Conservation (phyloP, 805 yeast species). For the Grigorovia yakushimaensis region DNA sequence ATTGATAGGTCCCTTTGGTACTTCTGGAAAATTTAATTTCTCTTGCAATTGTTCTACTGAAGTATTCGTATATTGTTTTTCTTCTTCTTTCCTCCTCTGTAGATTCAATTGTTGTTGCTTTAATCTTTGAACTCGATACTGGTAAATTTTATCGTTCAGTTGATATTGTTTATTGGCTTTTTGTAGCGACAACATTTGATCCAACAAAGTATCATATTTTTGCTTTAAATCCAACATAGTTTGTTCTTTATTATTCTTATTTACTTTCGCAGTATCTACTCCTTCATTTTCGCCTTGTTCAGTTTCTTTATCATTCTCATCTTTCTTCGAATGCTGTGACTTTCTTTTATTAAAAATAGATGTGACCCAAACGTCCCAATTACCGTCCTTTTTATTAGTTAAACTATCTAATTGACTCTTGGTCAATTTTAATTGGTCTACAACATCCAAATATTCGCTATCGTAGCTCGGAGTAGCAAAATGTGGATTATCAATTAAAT, state of each 20-base stretch:
- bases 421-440: conserved; percentile 11
- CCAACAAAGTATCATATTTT: conserved; percentile 14
- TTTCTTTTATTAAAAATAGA: conserved; percentile 16
- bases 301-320: background rate
- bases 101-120: conserved; percentile 6
- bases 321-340: background rate
- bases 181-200: conserved; percentile 13
- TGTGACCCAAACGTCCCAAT: conserved; percentile 29
- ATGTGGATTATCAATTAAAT: conserved; percentile 26
- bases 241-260: background rate
- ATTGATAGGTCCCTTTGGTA: conserved; percentile 10
- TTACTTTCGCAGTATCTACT: background rate
- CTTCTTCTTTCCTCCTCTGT: conserved; percentile 15
- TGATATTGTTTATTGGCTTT: conserved; percentile 13
- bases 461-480: conserved; percentile 23
- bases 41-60: conserved; percentile 18
- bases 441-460: conserved; percentile 12
- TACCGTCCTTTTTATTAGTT: conserved; percentile 8
- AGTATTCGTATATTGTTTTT: conserved; percentile 23
- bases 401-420: conserved; percentile 11
- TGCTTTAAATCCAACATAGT: conserved; percentile 5
- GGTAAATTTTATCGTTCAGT: conserved; percentile 16
- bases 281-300: conserved; percentile 1
- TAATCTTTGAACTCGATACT: conserved; percentile 15
- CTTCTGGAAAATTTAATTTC: conserved; percentile 20